Percentiles rank a stretch among this genome's conserved stretches.
phyloP scores from a whole-genome alignment of 139 green algal species.

The Chlorella ohadii region DNA sequence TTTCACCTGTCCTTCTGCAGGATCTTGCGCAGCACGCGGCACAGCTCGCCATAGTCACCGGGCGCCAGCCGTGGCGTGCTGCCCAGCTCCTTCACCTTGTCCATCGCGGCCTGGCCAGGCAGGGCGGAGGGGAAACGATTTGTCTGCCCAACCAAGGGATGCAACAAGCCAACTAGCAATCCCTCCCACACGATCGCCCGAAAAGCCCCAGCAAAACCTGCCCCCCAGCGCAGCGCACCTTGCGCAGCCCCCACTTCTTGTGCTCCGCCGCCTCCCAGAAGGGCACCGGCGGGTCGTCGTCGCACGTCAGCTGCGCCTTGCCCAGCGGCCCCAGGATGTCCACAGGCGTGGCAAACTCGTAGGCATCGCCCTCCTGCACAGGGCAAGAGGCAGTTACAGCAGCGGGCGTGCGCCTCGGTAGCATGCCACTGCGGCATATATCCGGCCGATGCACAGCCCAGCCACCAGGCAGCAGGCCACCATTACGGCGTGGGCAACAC shows the following conservation, averaged over 20 bases:
- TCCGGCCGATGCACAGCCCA: too few relatives aligned
- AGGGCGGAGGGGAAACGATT: neutral
- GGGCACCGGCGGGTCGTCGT: constrained; percentile 42
- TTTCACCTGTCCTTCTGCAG: constrained; percentile 78
- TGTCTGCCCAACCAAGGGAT: constrained; percentile 39
- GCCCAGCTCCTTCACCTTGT: constrained; percentile 38
- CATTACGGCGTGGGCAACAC: too few relatives aligned
- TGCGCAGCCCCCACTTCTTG: constrained; percentile 92
- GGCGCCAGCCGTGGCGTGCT: constrained; percentile 37
- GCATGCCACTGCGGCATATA: too few relatives aligned
- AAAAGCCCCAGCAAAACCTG: too few relatives aligned
- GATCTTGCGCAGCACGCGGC: constrained; percentile 83
- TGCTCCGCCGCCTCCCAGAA: constrained; percentile 83
- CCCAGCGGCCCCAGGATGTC: constrained; percentile 59
- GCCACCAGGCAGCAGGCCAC: too few relatives aligned
- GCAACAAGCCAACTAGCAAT: too few relatives aligned
- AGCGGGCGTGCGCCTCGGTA: too few relatives aligned
- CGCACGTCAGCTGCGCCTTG: constrained; percentile 39
- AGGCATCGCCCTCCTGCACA: constrained; percentile 71
- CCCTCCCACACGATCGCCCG: too few relatives aligned
- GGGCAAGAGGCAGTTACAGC: neutral
- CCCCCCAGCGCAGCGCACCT: too few relatives aligned
- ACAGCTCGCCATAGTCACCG: constrained; percentile 44
- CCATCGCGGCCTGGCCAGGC: constrained; percentile 28
- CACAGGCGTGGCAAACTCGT: constrained; percentile 81